Conservation (phyloP, 2,329 filamentous ascomycete genomes). For the Paradendryphiella salina region DNA sequence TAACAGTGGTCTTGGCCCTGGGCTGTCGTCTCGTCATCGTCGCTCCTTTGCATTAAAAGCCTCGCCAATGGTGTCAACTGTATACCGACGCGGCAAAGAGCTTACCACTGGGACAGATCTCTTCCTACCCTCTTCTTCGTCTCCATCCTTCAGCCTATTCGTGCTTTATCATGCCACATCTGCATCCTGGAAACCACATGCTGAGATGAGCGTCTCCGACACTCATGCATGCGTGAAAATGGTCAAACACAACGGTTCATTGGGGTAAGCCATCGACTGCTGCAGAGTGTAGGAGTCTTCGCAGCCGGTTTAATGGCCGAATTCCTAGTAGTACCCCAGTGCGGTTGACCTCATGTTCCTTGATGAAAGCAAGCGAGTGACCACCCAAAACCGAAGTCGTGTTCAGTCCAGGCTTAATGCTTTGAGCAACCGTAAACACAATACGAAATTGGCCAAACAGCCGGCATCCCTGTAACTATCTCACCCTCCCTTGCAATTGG, state of each 20-base stretch:
- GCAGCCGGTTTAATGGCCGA: slow-evolving; percentile 28
- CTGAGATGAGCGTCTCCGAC: slow-evolving; percentile 1
- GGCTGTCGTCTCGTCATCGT: background rate
- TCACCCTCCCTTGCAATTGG: slow-evolving; percentile 14
- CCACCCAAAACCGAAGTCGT: slow-evolving; percentile 19
- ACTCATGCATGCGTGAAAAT: background rate
- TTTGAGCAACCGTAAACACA: background rate
- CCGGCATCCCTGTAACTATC: background rate
- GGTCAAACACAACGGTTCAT: slow-evolving; percentile 27
- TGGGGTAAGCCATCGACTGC: slow-evolving; percentile 30
- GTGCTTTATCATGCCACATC: background rate
- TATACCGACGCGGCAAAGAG: background rate
- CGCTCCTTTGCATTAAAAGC: slow-evolving; percentile 1
- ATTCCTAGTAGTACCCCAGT: background rate
- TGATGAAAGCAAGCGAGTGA: slow-evolving; percentile 31
- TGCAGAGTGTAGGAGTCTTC: slow-evolving; percentile 37
- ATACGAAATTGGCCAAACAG: background rate
- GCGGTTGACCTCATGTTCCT: slow-evolving; percentile 35
- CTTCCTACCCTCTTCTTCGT: background rate
- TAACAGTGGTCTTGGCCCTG: background rate
- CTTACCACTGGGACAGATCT: background rate
- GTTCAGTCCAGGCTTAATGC: background rate
- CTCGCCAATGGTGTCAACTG: background rate
- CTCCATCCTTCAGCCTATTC: background rate
- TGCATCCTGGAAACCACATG: background rate